phyloP scores from a whole-genome alignment of 176 grass and related monocot genomes.

The Hordeum marinum region DNA sequence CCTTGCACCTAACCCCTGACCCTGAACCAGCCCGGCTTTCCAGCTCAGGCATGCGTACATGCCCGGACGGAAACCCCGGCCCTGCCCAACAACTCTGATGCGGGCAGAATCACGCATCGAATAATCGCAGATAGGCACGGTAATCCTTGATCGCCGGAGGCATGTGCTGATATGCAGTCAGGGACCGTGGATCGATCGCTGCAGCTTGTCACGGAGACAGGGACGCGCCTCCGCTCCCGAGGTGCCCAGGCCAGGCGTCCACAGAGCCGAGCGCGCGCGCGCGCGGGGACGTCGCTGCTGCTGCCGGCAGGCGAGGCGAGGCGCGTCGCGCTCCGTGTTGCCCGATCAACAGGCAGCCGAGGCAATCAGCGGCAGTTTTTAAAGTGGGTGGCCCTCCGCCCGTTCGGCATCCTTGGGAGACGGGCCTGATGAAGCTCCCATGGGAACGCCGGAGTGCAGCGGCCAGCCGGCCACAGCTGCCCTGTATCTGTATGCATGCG shows the following conservation, averaged over 20 bases:
- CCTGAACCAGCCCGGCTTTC: background rate
- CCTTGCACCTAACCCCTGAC: background rate
- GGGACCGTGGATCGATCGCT: no score
- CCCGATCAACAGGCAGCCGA: background rate
- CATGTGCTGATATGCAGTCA: background rate
- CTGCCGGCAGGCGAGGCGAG: background rate
- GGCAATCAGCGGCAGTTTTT: background rate
- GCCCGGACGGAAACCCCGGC: background rate
- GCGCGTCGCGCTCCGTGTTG: background rate
- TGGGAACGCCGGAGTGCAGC: background rate
- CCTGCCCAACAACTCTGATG: background rate
- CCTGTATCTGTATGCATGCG: no score
- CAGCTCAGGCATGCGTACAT: background rate
- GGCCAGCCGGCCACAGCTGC: background rate
- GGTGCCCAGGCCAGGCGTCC: background rate
- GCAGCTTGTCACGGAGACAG: no score
- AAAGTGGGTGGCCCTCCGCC: background rate
- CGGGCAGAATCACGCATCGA: background rate
- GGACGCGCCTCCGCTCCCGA: background rate
- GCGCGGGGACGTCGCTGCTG: background rate
- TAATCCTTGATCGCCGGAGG: background rate
- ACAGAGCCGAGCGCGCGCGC: background rate
- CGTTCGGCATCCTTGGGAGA: no score
- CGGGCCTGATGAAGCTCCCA: background rate
- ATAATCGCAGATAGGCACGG: background rate